A percentile compares a stretch with the other conserved stretches of the same genome.
These are phyloP conservation scores for Sclerotinia nivalis DNA, from an alignment of 2,329 filamentous ascomycete species.

Conservation along the genomic window DNA sequence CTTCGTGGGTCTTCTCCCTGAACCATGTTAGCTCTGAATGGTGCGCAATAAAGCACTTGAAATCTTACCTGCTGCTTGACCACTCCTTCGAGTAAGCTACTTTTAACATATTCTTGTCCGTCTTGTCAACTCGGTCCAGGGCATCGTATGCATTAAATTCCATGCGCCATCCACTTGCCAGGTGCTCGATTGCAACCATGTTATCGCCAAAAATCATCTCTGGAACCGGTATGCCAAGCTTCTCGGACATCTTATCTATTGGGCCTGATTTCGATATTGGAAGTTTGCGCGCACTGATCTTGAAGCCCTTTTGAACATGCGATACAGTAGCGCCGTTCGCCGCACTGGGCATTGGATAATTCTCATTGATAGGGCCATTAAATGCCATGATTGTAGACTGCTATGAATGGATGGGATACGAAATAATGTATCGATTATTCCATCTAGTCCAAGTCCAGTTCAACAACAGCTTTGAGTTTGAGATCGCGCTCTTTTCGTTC, in stretches of 20 bases:
- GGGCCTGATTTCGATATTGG: slow-evolving; percentile 91
- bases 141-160: slow-evolving; percentile 84
- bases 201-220: slow-evolving; percentile 99
- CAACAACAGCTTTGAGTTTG: neutral
- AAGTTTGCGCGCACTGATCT: slow-evolving; percentile 80
- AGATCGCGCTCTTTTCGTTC: neutral
- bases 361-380: slow-evolving; percentile 48
- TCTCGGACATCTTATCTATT: slow-evolving; percentile 80
- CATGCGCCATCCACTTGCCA: slow-evolving; percentile 73
- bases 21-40: slow-evolving; percentile 37
- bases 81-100: slow-evolving; percentile 92
- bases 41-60: neutral
- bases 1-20: slow-evolving; percentile 76
- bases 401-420: neutral
- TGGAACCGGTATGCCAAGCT: slow-evolving; percentile 81
- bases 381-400: slow-evolving; percentile 35
- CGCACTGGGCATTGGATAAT: slow-evolving; percentile 54
- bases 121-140: slow-evolving; percentile 91
- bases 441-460: neutral
- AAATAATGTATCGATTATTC: neutral
- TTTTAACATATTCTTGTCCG: slow-evolving; percentile 83
- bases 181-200: slow-evolving; percentile 71
- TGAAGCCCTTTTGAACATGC: slow-evolving; percentile 66
- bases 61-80: slow-evolving; percentile 50
- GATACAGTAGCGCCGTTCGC: slow-evolving; percentile 56